These are phyloP conservation scores for Vigna hirtella DNA, from an alignment of 306 rosid genomes.

Conservation along the genomic window DNA sequence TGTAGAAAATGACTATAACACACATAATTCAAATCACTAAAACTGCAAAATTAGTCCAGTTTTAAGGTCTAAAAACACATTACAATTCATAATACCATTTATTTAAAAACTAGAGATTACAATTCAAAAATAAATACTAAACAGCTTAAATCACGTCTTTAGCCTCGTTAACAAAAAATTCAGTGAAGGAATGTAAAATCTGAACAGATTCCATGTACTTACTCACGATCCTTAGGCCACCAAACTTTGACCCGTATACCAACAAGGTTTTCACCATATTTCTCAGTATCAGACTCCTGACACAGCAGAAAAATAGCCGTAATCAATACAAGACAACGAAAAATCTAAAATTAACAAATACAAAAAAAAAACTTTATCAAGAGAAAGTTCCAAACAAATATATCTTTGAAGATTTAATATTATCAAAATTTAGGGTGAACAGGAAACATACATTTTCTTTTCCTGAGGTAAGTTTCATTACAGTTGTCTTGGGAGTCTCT, in stretches of 20 bases:
- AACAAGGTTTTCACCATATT: constrained; percentile 62
- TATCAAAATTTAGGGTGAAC: neutral
- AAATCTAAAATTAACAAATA: constrained; percentile 30
- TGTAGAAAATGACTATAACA: neutral
- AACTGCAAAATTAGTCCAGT: constrained; percentile 27
- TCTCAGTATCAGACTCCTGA: constrained; percentile 61
- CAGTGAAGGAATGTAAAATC: constrained; percentile 22
- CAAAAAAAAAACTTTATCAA: constrained; percentile 19
- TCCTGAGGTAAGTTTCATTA: constrained; percentile 63
- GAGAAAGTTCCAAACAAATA: constrained; percentile 6
- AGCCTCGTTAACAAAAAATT: constrained; percentile 28
- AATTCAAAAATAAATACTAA: neutral
- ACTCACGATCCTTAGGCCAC: constrained; percentile 87
- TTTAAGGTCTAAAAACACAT: constrained; percentile 21
- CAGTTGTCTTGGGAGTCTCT: constrained; percentile 61
- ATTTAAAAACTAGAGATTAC: constrained; percentile 24
- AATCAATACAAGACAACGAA: constrained; percentile 20
- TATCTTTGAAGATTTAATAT: no score
- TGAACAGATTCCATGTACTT: constrained; percentile 31
- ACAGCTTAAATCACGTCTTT: constrained; percentile 19
- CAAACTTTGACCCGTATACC: constrained; percentile 78
- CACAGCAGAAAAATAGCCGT: constrained; percentile 27
- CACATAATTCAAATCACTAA: constrained; percentile 1
- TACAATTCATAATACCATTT: neutral
- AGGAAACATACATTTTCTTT: constrained; percentile 61